Percentiles rank a stretch among this genome's conserved stretches.
These are phyloP conservation scores for Verticillium dahliae DNA, from an alignment of 2,329 filamentous ascomycete genomes.

Conservation along the genomic window DNA sequence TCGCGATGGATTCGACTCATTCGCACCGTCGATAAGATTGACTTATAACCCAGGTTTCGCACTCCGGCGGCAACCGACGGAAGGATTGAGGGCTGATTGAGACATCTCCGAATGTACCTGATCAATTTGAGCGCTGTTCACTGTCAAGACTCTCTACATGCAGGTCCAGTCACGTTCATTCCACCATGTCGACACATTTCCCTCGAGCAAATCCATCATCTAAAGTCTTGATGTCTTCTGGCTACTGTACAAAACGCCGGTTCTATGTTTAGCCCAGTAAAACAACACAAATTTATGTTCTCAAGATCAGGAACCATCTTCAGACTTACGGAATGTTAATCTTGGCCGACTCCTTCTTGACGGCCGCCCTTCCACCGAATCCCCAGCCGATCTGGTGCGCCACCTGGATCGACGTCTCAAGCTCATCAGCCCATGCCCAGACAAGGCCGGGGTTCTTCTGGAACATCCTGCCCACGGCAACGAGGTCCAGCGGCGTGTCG, in stretches of 20 bases:
- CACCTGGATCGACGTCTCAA: conserved; percentile 36
- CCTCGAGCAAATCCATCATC: background rate
- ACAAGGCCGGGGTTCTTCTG: conserved; percentile 53
- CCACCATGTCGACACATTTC: no score
- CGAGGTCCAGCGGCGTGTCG: conserved; percentile 39
- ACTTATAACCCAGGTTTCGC: background rate
- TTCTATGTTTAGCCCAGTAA: background rate
- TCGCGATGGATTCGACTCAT: background rate
- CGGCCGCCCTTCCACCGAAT: conserved; percentile 32
- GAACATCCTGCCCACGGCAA: conserved; percentile 45
- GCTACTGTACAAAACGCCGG: background rate
- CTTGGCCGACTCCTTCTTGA: conserved; percentile 1
- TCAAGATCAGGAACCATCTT: background rate
- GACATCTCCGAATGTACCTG: no score
- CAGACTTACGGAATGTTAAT: background rate
- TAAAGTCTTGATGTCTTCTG: background rate
- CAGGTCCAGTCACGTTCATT: no score
- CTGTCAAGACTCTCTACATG: no score
- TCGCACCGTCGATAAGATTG: background rate
- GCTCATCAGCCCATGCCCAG: conserved; percentile 48
- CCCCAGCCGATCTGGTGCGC: conserved; percentile 51
- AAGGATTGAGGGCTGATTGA: no score
- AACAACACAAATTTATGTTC: background rate
- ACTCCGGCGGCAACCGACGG: background rate
- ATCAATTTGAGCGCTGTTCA: no score